Base-by-base conservation (phyloP, 140 eudicot genomes). In the Oenanthe javanica region DNA sequence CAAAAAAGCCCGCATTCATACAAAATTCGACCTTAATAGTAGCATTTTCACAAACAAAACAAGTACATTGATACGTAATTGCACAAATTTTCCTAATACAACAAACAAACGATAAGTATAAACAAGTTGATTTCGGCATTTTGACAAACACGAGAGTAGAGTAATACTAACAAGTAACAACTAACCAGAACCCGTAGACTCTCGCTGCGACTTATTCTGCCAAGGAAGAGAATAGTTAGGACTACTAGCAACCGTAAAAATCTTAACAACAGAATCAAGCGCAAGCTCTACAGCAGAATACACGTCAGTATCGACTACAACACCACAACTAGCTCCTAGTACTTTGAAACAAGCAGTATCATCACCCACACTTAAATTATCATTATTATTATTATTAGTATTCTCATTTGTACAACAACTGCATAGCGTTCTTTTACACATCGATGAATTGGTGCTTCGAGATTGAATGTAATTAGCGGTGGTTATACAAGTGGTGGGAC, bases 131-230 rank as follows among this genome's bases (percentile, higher is more conserved):
- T 31, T 42, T 42, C 45, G 1, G 59, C 78, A 75, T 48, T n/a
- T 75, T 14, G 7, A 48, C 78, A 75, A 47, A 75, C 78, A 75
- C 40, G 69, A 47, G 54, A 59, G 18, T 18, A 31, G 36, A 31
- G 36, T 31, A 31, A 31, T 31, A 31, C 36, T 18, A 4, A 31
- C 36, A 31, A 31, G 40, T 2, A 0, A 9, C 0, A 4, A 82
- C 76, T 47, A 82, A 92, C 97, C 97, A 78, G 97, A 92, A 42
- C 97, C 99, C 92, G 89, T 95, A 45, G 92, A 85, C 84, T 94
- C 97, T 21, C 97, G 92, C 84, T 92, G 97, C 7, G 97, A 81
- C 87, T 95, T 95, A 70, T 95, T 95, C 78, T 95, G 99, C 99
- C 99, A 95, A 9, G 99, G 99, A 55, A 95, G 91, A 55, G 87